Evolutionary conservation across 176 grass and related monocot genomes (phyloP), one percentile per base, ranked within the genome.

Genomic region (Oryza rufipogon): DNA sequence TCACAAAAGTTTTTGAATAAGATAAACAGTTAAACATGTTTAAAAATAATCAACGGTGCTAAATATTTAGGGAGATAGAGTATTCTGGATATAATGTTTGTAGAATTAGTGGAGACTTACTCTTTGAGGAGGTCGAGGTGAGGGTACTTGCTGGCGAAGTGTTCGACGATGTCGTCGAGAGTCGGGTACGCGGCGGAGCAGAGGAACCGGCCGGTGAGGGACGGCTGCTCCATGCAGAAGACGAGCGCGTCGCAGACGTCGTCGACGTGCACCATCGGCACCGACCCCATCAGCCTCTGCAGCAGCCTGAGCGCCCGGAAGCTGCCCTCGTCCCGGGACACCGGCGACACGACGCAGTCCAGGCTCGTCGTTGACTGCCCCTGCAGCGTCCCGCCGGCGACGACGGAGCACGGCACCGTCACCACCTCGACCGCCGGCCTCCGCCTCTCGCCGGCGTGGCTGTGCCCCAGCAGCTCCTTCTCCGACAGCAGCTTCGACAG

Each of bases 221-320:
- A 51, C 0, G 71, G 67, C 41, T 8, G 67, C 67, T 95, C 88
- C 70, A 89, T 89, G 83, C 84, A 93, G 72, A 93, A 93, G 11
- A 89, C 64, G 56, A 87, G 91, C 8, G 91, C 89, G 32, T 92
- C 65, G 16, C 91, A 91, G 52, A 91, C 94, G 33, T 93, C 91
- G 9, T 89, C 88, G 11, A 93, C 71, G 72, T 93, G 91, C 34
- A 83, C 73, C 44, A 96, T 19, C 1, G 91, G 86, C 83, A 93
- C 45, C 8, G 88, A 96, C 10, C 84, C 81, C 15, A 87, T 5
- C 54, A 93, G 49, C 46, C 26, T 65, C 64, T 91, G 86, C 17
- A 91, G 15, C 71, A 78, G 45, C 54, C 86, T 86, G 7, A 87
- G 63, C 11, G 5, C 17, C 8, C 0, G 33, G 69, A 85, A 23